Percentiles rank a stretch among this genome's conserved stretches.
These are phyloP conservation scores for Hanseniaspora pseudoguilliermondii DNA, from an alignment of 805 yeast species.

Conservation along the genomic window DNA sequence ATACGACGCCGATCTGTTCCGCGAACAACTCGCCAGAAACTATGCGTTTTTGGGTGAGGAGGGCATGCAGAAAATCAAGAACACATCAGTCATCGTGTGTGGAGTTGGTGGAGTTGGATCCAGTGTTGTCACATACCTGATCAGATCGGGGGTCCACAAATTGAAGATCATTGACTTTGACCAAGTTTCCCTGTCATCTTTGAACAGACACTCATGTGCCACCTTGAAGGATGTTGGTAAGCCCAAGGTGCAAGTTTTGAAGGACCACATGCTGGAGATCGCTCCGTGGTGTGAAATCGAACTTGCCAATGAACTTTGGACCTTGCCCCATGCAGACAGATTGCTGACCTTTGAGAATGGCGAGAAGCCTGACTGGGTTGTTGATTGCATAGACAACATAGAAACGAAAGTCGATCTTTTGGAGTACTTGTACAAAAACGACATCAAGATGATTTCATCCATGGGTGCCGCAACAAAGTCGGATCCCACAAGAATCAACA, in stretches of 20 bases:
- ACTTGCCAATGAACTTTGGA: constrained; percentile 68
- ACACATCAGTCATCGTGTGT: constrained; percentile 59
- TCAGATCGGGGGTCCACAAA: constrained; percentile 76
- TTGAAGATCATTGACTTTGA: constrained; percentile 84
- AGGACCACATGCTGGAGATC: constrained; percentile 49
- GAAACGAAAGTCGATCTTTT: constrained; percentile 91
- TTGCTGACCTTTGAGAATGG: constrained; percentile 39
- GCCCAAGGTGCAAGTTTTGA: constrained; percentile 73
- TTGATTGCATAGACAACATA: constrained; percentile 93
- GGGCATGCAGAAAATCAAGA: constrained; percentile 63
- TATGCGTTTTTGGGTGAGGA: constrained; percentile 82
- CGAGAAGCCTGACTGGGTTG: constrained; percentile 57
- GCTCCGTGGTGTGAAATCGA: constrained; percentile 94
- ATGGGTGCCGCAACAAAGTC: constrained; percentile 98
- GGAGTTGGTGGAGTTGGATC: constrained; percentile 99
- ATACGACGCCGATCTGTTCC: constrained; percentile 57
- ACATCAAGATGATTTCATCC: constrained; percentile 65
- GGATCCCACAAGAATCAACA: constrained; percentile 82
- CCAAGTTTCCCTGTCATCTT: constrained; percentile 82
- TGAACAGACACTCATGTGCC: constrained; percentile 92
- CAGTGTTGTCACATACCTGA: constrained; percentile 83
- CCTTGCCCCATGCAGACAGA: constrained; percentile 47
- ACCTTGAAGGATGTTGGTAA: constrained; percentile 83
- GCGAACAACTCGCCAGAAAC: constrained; percentile 88
- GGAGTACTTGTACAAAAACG: constrained; percentile 50